Evolutionary conservation across 768 basidiomycete species (phyloP).

Genomic region (Leccinum uliginosum): DNA sequence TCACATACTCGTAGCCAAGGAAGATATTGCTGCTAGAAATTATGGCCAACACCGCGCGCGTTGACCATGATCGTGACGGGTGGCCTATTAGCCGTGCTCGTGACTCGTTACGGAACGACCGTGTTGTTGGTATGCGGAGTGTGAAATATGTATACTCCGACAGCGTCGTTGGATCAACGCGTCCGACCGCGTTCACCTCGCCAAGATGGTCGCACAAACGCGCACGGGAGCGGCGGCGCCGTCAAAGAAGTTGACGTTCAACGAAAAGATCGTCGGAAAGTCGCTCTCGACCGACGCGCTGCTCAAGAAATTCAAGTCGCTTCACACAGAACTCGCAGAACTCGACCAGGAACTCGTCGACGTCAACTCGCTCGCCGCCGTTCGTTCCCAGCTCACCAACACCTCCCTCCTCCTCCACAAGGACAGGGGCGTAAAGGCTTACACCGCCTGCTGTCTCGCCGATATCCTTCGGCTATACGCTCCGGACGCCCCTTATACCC

Average conservation of each 20-base stretch:
- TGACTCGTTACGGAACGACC: no score
- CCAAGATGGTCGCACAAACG: conserved; percentile 68
- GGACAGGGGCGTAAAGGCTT: conserved; percentile 94
- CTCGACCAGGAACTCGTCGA: conserved; percentile 90
- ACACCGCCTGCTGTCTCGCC: conserved; percentile 89
- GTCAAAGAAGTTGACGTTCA: conserved; percentile 66
- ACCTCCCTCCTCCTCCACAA: conserved; percentile 85
- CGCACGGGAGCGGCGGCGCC: conserved; percentile 50
- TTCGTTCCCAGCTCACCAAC: conserved; percentile 76
- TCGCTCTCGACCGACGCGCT: conserved; percentile 75
- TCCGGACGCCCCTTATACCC: conserved; percentile 94
- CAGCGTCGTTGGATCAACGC: conserved; percentile 12
- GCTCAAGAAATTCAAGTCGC: conserved; percentile 78
- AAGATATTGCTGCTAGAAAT: no score
- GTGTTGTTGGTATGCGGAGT: neutral
- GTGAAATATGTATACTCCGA: conserved; percentile 9
- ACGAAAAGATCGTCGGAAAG: conserved; percentile 77
- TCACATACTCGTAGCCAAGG: no score
- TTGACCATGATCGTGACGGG: no score
- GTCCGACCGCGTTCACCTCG: neutral
- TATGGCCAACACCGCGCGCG: no score
- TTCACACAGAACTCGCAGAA: conserved; percentile 73
- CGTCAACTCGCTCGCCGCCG: conserved; percentile 58
- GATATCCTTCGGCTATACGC: conserved; percentile 93
- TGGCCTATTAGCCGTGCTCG: no score